Evolutionary conservation across 768 basidiomycete species (phyloP).

Genomic region (Cyclocybe cylindracea): DNA sequence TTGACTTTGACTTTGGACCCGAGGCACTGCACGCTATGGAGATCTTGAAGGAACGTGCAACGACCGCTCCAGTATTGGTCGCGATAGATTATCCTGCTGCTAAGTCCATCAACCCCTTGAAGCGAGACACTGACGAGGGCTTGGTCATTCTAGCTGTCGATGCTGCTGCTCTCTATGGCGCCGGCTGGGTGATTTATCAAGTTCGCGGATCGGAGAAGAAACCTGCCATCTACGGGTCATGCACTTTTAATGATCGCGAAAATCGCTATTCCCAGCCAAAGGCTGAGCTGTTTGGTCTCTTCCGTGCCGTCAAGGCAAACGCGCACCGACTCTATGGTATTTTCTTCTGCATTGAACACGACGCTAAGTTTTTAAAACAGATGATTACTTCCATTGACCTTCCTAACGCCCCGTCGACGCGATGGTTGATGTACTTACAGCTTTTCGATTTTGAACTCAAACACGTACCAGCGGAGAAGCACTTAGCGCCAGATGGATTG

Average conservation of each 20-base stretch:
- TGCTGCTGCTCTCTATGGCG: conserved; percentile 20
- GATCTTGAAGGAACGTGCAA: conserved; percentile 25
- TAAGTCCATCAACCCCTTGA: conserved; percentile 14
- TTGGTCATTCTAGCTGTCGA: conserved; percentile 33
- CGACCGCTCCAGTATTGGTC: conserved; percentile 22
- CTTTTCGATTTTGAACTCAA: too few species aligned
- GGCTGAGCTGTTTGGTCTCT: conserved; percentile 31
- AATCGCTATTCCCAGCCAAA: conserved; percentile 34
- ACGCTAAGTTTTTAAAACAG: conserved; percentile 5
- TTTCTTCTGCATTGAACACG: conserved; percentile 1
- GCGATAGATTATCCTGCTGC: conserved; percentile 23
- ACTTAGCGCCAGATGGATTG: too few species aligned
- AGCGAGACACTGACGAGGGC: conserved; percentile 13
- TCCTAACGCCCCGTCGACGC: not conserved
- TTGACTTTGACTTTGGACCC: conserved; percentile 28
- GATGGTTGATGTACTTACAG: conserved; percentile 2
- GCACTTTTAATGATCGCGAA: conserved; percentile 31
- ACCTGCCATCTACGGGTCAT: conserved; percentile 27
- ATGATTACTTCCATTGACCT: conserved; percentile 1
- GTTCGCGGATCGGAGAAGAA: conserved; percentile 13
- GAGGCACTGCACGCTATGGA: conserved; percentile 17
- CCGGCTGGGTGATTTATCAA: conserved; percentile 35
- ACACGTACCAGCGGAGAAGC: too few species aligned
- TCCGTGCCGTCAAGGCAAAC: conserved; percentile 15
- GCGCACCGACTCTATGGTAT: conserved; percentile 3